Conservation (phyloP, 495 filamentous ascomycete species). For the Lophium mytilinum region DNA sequence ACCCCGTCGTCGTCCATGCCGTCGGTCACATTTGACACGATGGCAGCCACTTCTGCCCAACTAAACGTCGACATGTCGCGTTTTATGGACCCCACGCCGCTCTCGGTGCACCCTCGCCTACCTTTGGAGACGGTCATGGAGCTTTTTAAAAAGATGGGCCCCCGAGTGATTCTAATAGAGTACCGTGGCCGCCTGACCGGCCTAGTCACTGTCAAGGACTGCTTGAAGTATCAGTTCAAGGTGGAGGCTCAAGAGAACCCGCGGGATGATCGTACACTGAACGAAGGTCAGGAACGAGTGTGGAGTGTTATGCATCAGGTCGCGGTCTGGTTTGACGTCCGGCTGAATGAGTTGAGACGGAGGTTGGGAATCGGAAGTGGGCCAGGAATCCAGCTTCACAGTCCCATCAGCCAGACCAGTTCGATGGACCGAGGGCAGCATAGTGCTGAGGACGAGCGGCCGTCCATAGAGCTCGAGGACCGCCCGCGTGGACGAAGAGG, state of each 20-base stretch:
- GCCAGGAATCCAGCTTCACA: constrained; percentile 12
- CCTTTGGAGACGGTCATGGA: constrained; percentile 98
- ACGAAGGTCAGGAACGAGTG: constrained; percentile 28
- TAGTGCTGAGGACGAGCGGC: constrained; percentile 5
- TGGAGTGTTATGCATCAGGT: constrained; percentile 27
- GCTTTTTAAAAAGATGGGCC: constrained; percentile 96
- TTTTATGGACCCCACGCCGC: constrained; percentile 83
- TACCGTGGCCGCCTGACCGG: constrained; percentile 75
- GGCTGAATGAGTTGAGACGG: constrained; percentile 8
- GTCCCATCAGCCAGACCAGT: constrained; percentile 6
- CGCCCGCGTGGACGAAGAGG: too few species aligned
- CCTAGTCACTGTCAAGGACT: constrained; percentile 94
- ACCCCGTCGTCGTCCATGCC: constrained; percentile 36
- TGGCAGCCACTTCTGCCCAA: constrained; percentile 48
- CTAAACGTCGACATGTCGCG: constrained; percentile 72
- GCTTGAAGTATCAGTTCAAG: constrained; percentile 95
- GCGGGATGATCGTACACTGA: constrained; percentile 40
- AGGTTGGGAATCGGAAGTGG: constrained; percentile 8
- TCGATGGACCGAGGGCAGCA: background rate
- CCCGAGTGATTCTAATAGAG: constrained; percentile 87
- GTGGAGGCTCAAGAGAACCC: constrained; percentile 83
- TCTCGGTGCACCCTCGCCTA: constrained; percentile 84
- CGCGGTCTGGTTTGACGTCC: constrained; percentile 25
- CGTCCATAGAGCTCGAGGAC: constrained; percentile 18
- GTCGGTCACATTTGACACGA: constrained; percentile 57